Base-by-base conservation (phyloP, 495 filamentous ascomycete genomes). In the Chaetomium fimeti region DNA sequence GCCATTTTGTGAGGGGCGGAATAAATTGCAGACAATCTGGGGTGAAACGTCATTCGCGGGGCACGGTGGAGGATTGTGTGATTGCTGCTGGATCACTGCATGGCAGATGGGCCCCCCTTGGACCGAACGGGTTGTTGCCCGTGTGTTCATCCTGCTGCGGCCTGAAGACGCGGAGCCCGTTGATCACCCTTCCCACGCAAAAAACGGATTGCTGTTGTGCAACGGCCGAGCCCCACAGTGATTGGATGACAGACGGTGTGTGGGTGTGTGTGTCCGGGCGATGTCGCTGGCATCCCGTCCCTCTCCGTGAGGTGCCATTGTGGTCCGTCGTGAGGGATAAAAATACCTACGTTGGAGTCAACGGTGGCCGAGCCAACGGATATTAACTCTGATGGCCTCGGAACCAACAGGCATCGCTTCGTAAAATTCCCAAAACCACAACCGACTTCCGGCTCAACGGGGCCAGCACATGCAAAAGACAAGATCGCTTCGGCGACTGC, bases 331-430 rank as follows among this genome's bases (percentile, higher is more conserved):
- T 27, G 48, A 52, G 48, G 48, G 22, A 52, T 27, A 52, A 27
- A 52, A 11, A 12, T 52, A 36, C 32, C 6, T 11, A n/a, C n/a
- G 45, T 12, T 56, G 29, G 52, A 15, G 24, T 29, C 27, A n/a
- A 28, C 18, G 20, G 52, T 3, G 52, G 52, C 15, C 52, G 52
- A 24, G 36, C 48, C 52, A 54, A 54, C 52, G 20, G 52, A 54
- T 54, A 54, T 36, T 54, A 54, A 54, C 28, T 54, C 18, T 56
- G 54, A 56, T 40, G 20, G 18, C 38, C 20, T 48, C 57, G 43
- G 42, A 32, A 20, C 29, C 57, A 42, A 42, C 57, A 59, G 28
- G n/a, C 57, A 15, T 47, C 40, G 57, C 38, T 47, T 45, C 38
- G 42, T 36, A 36, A 36, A 36, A 36, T 36, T 36, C 32, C 32